phyloP scores from a whole-genome alignment of 208 protist species.

The Wallacemonas collosoma region DNA sequence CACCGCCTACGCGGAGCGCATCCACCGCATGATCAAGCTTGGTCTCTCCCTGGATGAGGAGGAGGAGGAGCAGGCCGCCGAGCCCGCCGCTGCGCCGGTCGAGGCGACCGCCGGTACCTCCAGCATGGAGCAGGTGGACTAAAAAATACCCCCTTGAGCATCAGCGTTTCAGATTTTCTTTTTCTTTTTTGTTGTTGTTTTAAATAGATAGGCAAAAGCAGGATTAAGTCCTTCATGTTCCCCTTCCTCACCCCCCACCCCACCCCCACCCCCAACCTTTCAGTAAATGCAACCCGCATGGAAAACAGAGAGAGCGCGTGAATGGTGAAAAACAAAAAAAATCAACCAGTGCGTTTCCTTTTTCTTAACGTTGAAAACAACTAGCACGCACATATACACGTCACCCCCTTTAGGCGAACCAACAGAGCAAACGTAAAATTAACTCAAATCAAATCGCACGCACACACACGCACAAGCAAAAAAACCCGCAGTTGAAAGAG shows the following conservation, averaged over 20 bases:
- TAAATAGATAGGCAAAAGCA: background rate
- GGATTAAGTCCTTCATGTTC: background rate
- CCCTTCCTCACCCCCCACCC: background rate
- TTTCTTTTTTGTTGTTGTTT: slow-evolving; percentile 13
- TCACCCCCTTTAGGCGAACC: no score
- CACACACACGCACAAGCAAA: no score
- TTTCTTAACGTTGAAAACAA: no score
- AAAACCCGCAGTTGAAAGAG: no score
- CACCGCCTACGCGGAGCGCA: slow-evolving; percentile 92
- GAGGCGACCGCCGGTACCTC: slow-evolving; percentile 73
- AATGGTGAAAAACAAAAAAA: no score
- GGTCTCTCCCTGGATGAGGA: slow-evolving; percentile 94
- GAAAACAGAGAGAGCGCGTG: no score
- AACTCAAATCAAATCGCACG: no score
- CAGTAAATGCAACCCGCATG: no score
- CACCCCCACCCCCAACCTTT: no score
- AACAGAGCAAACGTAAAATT: no score
- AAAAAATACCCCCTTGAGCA: slow-evolving; percentile 28
- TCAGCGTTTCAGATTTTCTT: background rate
- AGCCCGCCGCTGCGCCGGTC: slow-evolving; percentile 38
- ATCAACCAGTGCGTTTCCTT: no score
- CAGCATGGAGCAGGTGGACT: slow-evolving; percentile 96
- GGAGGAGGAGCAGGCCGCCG: slow-evolving; percentile 33
- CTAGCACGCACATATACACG: no score
- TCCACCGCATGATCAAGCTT: slow-evolving; percentile 99